Evolutionary conservation across 305 asterid genomes (phyloP).

Genomic region (Fraxinus ornus): DNA sequence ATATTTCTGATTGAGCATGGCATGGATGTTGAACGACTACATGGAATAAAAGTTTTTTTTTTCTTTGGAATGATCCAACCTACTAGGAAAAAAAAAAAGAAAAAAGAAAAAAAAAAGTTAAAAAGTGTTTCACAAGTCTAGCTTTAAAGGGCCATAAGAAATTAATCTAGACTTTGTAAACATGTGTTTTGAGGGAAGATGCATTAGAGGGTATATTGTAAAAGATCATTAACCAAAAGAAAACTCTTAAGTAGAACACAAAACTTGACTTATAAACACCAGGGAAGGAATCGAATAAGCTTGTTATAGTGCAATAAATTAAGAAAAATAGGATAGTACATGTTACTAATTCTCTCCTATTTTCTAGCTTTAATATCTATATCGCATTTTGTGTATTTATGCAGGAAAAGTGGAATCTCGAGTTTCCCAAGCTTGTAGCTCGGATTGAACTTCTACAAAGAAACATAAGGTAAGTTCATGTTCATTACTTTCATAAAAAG

Average conservation of each 20-base stretch:
- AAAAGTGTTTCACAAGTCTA: neutral
- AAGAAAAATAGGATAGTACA: neutral
- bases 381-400: neutral
- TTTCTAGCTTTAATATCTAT: neutral
- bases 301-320: neutral
- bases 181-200: neutral
- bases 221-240: neutral
- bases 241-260: neutral
- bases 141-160: neutral
- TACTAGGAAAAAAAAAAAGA: neutral
- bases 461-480: constrained; percentile 47
- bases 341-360: neutral
- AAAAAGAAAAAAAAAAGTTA: too few relatives aligned
- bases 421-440: constrained; percentile 55
- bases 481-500: neutral
- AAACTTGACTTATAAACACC: neutral
- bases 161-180: neutral
- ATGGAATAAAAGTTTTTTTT: neutral
- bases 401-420: constrained; percentile 54
- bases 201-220: neutral
- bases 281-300: neutral
- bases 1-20: neutral
- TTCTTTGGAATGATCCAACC: neutral
- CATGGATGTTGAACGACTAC: neutral
- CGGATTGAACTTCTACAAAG: constrained; percentile 59